Base-by-base conservation (phyloP, 768 basidiomycete species). In the Xanthoconium stramineum region DNA sequence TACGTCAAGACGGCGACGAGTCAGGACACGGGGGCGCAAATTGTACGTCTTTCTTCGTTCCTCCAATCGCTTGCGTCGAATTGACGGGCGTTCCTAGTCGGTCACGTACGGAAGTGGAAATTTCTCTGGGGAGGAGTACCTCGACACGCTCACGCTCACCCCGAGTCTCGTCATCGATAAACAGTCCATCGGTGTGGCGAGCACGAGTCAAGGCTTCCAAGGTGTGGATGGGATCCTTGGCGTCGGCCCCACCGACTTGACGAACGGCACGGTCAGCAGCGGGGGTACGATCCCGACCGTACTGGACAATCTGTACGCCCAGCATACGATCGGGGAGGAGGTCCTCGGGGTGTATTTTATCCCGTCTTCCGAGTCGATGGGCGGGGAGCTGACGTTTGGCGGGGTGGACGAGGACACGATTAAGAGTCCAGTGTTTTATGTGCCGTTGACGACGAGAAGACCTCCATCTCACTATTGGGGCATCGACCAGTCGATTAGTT, bases 171-270 rank as follows among this genome's bases (percentile, higher is more conserved):
- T 60, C 17, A 33, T 63, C 15, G 9, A 30, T 13, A 36, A 53
- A 1, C 78, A 80, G 59, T 66, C 65, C 14, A 74, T 79, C 11
- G 62, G 76, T 10, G 71, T 72, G 43, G 76, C 78, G 1, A 48
- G 58, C 3, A 49, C 35, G 8, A 45, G 66, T 14, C 0, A 17
- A 1, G 74, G 72, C 13, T 68, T 74, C 32, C 15, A 54, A n/a
- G 71, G 60, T n/a, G 61, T 78, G 11, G 76, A 78, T 38, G 78
- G 78, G 8, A 74, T 78, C 47, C 69, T 79, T 11, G 62, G 78
- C 63, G 47, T 63, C 14, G 69, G 76, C 17, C 78, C 77, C 4
- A 45, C 52, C 6, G 71, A 68, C 54, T 57, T 77, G 40, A 77
- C 76, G 0, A 19, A 47, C 2, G 69, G 62, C 52, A 64, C 66